Evolutionary conservation across 768 basidiomycete genomes (phyloP), one percentile per base, ranked within the genome.

Genomic region (Kwoniella shandongensis): DNA sequence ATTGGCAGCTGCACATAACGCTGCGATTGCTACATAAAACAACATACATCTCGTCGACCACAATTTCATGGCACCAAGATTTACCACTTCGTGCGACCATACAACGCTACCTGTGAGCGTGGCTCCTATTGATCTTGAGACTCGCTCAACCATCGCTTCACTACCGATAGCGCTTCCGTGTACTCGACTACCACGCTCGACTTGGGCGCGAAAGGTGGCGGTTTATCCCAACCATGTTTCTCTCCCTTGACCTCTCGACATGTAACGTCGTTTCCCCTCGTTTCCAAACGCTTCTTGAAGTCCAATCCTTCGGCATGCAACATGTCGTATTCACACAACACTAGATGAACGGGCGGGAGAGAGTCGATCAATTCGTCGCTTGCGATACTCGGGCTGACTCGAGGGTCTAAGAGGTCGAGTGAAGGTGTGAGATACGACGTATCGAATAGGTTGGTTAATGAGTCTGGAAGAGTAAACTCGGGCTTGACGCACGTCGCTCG

Each of bases 141-240:
- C 40, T 42, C 8, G 8, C 22, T 44, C 32, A 45, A 54, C 52
- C 52, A 54, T 22, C 8, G 22, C 25, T 25, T 36, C 13, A 42
- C 52, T 20, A 18, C 52, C 7, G 32, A 38, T 10, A 44, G 42
- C 4, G 38, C 38, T 30, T 30, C 42, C 20, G n/a, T 18, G 23
- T 54, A 54, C 39, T 61, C 63, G 11, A 42, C 56, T 32, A 27
- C 36, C 3, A 61, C 63, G 40, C 55, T 57, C 17, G 39, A 15
- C 40, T 61, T 65, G 13, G 44, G 51, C 6, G 17, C 30, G 10
- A 65, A 26, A 4, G 59, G 59, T 2, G 53, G 52, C 3, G 63
- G 59, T 36, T 59, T 65, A 45, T 69, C 65, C 61, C 59, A 72
- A 11, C 64, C 67, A 50, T 72, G 70, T 26, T 52, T 55, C 44